A percentile compares a stretch with the other conserved stretches of the same genome.
These are phyloP conservation scores for Kokia cookei DNA, from an alignment of 441 rosid genomes.

Conservation along the genomic window DNA sequence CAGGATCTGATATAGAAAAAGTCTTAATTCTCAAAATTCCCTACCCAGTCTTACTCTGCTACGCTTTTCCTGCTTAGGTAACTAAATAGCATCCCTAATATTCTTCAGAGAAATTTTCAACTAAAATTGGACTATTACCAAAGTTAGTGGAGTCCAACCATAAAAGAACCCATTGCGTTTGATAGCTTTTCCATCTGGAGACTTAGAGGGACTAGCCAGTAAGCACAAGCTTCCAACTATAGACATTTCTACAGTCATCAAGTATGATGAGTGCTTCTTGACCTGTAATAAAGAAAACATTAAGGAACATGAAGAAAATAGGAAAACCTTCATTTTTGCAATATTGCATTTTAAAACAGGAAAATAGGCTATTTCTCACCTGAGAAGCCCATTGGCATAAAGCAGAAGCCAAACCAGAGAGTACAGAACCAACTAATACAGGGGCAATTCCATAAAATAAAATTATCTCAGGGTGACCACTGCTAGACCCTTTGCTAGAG, in stretches of 20 bases:
- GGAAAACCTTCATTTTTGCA: not conserved
- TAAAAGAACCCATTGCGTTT: conserved; percentile 71
- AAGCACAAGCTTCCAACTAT: conserved; percentile 90
- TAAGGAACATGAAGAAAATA: conserved; percentile 1
- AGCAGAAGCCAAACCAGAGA: conserved; percentile 95
- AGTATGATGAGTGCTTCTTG: conserved; percentile 87
- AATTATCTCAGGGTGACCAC: conserved; percentile 50
- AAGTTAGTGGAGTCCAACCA: conserved; percentile 91
- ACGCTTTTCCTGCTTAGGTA: not conserved
- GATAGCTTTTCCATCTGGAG: conserved; percentile 97
- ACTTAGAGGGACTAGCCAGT: conserved; percentile 65
- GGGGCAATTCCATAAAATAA: conserved; percentile 88
- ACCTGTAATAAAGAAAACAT: conserved; percentile 41
- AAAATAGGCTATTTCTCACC: conserved; percentile 34
- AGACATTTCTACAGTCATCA: conserved; percentile 99
- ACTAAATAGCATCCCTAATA: not conserved
- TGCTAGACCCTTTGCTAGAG: conserved; percentile 57
- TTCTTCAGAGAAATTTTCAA: not conserved
- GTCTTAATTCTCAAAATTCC: not conserved
- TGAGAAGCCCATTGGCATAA: conserved; percentile 99
- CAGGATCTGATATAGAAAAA: not conserved
- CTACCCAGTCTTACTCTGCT: not conserved
- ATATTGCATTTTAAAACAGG: not conserved
- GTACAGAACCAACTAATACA: conserved; percentile 87
- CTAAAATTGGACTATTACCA: conserved; percentile 37